Base-by-base conservation (phyloP, 495 filamentous ascomycete species). In the Cladorrhinum samala region DNA sequence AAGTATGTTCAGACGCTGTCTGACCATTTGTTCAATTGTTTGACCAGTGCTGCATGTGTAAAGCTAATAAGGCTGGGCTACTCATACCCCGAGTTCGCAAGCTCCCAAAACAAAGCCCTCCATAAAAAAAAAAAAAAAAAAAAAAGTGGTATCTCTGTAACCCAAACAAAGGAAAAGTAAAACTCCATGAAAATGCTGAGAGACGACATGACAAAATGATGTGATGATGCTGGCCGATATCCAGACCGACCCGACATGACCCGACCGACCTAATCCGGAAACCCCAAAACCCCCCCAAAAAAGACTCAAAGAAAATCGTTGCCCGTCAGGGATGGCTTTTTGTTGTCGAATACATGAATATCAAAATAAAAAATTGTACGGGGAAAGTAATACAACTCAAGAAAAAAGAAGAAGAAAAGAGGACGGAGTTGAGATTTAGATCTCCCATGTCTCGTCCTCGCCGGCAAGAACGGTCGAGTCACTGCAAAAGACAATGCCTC, bases 401-500 rank as follows among this genome's bases (percentile, higher is more conserved):
- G 30, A 37, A 14, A 37, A 14, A 14, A 14, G 30, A 6, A 37
- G 30, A 37, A 37, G 30, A 14, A 6, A 40, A 30, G n/a, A 18
- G 5, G 45, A 19, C 24, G 25, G 37, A 47, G 6, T 42, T 21
- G 23, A 37, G 16, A 23, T 18, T 62, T 37, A 61, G 25, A 37
- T 64, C 65, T 68, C 60, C 25, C 61, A 68, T 9, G 37, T 43
- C 42, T 68, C 65, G n/a, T 66, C 63, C 50, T 62, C 64, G 20
- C 46, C 44, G 1, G 58, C 61, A 52, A 57, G 36, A 27, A 44
- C 37, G 8, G 46, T 47, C n/a, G 64, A 62, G 19, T 65, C 54
- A 20, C 23, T 47, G 9, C 63, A 59, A 56, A 77, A 77, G 49
- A 77, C 69, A 50, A 77, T 72, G 24, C 75, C 75, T 17, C 69